Conservation (phyloP, 2,329 filamentous ascomycete species). For the Ophiocordyceps sinensis region DNA sequence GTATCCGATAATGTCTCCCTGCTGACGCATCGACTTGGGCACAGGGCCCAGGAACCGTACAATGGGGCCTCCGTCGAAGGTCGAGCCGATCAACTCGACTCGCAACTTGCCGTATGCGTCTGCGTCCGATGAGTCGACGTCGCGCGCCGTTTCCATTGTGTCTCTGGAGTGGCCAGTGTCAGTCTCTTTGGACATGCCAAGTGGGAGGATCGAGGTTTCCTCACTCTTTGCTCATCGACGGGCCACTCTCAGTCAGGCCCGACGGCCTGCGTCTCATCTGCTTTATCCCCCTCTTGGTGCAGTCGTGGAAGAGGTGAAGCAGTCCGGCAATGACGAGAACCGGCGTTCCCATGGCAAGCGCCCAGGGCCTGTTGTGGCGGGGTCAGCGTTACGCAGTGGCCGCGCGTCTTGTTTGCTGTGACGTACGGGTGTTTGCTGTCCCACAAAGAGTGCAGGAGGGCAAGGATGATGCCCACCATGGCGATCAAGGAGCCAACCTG, state of each 20-base stretch:
- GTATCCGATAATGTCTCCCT: conserved; percentile 22
- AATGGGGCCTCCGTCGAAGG: conserved; percentile 29
- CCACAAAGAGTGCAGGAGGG: conserved; percentile 33
- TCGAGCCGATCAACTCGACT: conserved; percentile 28
- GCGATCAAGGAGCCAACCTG: conserved; percentile 44
- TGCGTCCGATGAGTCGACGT: conserved; percentile 14
- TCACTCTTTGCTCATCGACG: conserved; percentile 30
- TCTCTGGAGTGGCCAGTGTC: conserved; percentile 15
- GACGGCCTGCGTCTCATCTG: conserved; percentile 13
- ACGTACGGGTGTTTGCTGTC: conserved; percentile 37
- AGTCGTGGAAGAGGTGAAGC: conserved; percentile 31
- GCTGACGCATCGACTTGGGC: conserved; percentile 13
- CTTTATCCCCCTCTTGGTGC: conserved; percentile 20
- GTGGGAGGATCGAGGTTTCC: conserved; percentile 3
- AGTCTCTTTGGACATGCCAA: neutral
- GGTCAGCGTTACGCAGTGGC: neutral
- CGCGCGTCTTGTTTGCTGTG: neutral
- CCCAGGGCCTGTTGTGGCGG: conserved; percentile 30
- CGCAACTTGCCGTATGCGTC: conserved; percentile 16
- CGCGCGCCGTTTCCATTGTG: conserved; percentile 18
- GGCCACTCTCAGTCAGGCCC: conserved; percentile 11
- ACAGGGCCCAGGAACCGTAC: conserved; percentile 25
- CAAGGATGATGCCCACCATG: conserved; percentile 40
- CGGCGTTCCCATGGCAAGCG: conserved; percentile 43
- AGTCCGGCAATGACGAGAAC: conserved; percentile 43